Evolutionary conservation across 306 rosid genomes (phyloP), one percentile per base, ranked within the genome.

Genomic region (Vachellia pachyceras): DNA sequence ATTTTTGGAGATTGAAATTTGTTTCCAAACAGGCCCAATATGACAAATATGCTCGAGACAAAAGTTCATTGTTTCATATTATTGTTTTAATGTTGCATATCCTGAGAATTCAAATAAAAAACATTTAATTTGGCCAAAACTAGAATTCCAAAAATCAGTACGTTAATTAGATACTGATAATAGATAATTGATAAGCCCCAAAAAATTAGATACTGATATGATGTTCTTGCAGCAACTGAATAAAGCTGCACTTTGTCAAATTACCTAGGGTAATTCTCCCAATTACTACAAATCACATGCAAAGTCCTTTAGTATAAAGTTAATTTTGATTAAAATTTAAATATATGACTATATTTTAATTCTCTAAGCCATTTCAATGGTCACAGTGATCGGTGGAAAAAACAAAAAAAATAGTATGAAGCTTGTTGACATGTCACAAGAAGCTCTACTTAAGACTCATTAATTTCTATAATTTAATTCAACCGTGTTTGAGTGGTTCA

Each of bases 41-140:
- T 44, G 74, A 44, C 54, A 44, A 69, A 69, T 20, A 67, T 67
- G 49, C 47, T 42, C 52, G 10, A 9, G 47, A 68, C 72, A 68
- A 68, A 68, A 36, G 17, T n/a, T 37, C 23, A 66, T 36, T 47
- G 18, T 66, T 66, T 61, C 68, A 4, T 13, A 61, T 11, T 29
- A 33, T 25, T 61, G 33, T 13, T 29, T 33, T 14, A 42, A 35
- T 35, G 42, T 33, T 64, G 5, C 69, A 2, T 14, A 65, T 17
- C 70, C 45, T 4, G 12, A 15, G 35, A 64, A 13, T 64, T 33
- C 36, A 29, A 1, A 35, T 10, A 36, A 0, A 29, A 11, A 36
- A 2, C 5, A 29, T 3, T 54, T 55, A 7, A 6, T 65, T 36
- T 15, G 36, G 23, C 69, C 22, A 65, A 17, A 36, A 14, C 9